Evolutionary conservation across 768 basidiomycete genomes (phyloP).

Genomic region (Flagelloscypha sp.): DNA sequence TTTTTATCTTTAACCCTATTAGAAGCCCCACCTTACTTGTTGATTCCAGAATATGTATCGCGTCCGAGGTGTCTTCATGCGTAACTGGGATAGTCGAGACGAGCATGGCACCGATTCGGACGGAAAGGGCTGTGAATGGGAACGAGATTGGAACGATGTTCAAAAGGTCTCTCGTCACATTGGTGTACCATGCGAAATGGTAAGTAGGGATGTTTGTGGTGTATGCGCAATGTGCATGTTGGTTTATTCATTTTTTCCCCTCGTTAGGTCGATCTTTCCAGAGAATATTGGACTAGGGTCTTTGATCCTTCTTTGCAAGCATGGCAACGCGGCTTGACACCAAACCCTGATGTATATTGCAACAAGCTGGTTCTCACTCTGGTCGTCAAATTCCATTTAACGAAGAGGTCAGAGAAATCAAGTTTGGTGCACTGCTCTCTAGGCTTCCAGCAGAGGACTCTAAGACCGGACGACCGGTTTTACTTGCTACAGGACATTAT

Average conservation of each 20-base stretch:
- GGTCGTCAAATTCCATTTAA: conserved; percentile 2
- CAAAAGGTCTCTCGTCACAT: conserved; percentile 66
- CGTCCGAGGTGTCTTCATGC: conserved; percentile 97
- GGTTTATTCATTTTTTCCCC: conserved; percentile 3
- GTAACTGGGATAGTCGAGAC: conserved; percentile 89
- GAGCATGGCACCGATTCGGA: conserved; percentile 70
- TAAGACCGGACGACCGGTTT: conserved; percentile 31
- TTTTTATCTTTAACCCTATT: neutral
- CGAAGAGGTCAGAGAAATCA: conserved; percentile 58
- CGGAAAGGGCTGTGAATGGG: conserved; percentile 94
- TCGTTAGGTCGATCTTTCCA: conserved; percentile 72
- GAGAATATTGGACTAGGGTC: conserved; percentile 85
- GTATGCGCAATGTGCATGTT: neutral
- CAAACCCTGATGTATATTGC: conserved; percentile 91
- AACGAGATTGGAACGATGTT: conserved; percentile 91
- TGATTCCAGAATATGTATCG: too few species aligned
- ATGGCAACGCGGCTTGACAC: conserved; percentile 77
- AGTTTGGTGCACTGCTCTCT: conserved; percentile 79
- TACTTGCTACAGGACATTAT: conserved; percentile 62
- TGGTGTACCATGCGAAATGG: conserved; percentile 70
- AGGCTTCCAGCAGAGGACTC: conserved; percentile 35
- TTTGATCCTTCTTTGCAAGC: conserved; percentile 76
- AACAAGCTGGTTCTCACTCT: conserved; percentile 49
- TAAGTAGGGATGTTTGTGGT: conserved; percentile 21
- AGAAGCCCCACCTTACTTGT: too few species aligned